Conservation (phyloP, 306 rosid genomes). For the Lagenaria siceraria region DNA sequence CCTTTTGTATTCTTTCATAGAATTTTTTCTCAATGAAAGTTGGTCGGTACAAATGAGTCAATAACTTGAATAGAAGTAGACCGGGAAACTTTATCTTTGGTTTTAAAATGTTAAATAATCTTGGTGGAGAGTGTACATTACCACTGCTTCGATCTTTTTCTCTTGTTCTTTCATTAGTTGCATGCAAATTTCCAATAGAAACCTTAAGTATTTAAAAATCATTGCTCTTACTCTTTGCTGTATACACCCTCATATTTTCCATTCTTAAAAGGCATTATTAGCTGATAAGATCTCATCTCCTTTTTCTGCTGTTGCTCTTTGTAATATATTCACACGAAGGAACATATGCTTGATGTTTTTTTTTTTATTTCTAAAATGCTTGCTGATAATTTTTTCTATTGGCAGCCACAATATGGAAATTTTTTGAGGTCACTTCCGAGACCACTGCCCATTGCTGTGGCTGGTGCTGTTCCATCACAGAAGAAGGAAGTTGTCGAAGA, state of each 20-base stretch:
- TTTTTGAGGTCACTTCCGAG: slow-evolving; percentile 54
- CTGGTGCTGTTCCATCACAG: slow-evolving; percentile 21
- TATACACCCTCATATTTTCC: background rate
- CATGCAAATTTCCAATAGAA: background rate
- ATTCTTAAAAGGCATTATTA: background rate
- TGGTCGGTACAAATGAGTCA: background rate
- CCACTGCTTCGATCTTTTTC: background rate
- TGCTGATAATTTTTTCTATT: slow-evolving; percentile 3
- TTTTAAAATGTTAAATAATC: background rate
- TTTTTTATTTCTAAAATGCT: background rate
- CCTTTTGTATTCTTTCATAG: too few species aligned
- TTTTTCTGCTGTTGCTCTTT: background rate
- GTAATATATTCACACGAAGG: background rate
- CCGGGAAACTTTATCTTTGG: background rate
- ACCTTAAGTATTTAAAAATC: background rate
- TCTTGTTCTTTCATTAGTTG: background rate
- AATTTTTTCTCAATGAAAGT: too few species aligned
- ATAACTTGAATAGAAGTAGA: background rate
- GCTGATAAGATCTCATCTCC: background rate
- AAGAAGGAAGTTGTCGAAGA: slow-evolving; percentile 39
- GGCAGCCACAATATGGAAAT: slow-evolving; percentile 53
- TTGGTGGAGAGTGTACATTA: background rate
- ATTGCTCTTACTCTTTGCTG: background rate
- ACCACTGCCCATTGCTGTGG: slow-evolving; percentile 46
- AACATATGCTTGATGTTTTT: background rate